A percentile compares a stretch with the other conserved stretches of the same genome.
These are phyloP conservation scores for Eustoma russellianum DNA, from an alignment of 257 asterid genomes.

Conservation along the genomic window DNA sequence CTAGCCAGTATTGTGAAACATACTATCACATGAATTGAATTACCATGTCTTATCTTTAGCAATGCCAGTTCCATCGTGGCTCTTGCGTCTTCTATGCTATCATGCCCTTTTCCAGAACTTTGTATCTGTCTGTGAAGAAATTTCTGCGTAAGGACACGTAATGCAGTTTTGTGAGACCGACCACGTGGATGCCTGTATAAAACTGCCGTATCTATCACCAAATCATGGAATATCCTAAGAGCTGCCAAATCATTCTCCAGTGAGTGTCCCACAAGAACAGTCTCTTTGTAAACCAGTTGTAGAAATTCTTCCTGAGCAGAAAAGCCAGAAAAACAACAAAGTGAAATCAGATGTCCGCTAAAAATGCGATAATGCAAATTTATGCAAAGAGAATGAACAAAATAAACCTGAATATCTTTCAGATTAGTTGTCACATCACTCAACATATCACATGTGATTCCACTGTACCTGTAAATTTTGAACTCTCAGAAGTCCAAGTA, in stretches of 20 bases:
- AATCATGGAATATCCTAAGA: slow-evolving; percentile 62
- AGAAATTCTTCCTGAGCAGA: slow-evolving; percentile 69
- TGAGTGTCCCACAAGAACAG: slow-evolving; percentile 90
- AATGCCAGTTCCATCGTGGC: slow-evolving; percentile 84
- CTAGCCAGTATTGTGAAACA: no score
- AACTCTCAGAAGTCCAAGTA: background rate
- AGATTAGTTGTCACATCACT: slow-evolving; percentile 74
- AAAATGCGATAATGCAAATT: background rate
- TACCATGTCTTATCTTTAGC: slow-evolving; percentile 60
- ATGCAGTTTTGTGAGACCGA: slow-evolving; percentile 72
- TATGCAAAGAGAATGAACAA: background rate
- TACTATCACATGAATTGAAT: no score
- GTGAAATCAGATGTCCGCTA: no score
- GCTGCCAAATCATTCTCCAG: slow-evolving; percentile 89
- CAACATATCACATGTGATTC: slow-evolving; percentile 76
- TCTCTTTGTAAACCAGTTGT: slow-evolving; percentile 67
- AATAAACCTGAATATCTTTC: slow-evolving; percentile 72
- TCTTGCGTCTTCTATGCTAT: slow-evolving; percentile 91
- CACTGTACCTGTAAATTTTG: slow-evolving; percentile 73
- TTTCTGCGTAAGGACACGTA: slow-evolving; percentile 69
- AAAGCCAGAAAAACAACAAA: background rate
- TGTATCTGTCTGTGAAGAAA: slow-evolving; percentile 81
- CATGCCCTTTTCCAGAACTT: slow-evolving; percentile 85
- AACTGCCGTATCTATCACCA: slow-evolving; percentile 89
- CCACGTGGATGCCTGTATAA: slow-evolving; percentile 88